These are phyloP conservation scores for Aspergillus leporis DNA, from an alignment of 495 filamentous ascomycete species.

Conservation along the genomic window DNA sequence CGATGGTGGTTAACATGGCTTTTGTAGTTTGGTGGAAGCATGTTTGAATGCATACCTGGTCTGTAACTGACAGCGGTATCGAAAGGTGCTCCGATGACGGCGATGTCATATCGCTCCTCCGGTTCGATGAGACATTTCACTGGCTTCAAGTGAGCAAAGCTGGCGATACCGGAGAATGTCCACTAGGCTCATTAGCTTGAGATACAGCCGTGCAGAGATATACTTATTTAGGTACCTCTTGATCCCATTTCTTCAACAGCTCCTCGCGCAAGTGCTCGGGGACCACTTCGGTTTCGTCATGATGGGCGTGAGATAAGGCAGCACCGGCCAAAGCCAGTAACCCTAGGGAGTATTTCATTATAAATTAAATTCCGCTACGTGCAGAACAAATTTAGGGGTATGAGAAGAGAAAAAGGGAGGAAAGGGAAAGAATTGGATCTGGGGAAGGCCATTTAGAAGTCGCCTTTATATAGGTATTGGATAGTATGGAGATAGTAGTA, in stretches of 20 bases:
- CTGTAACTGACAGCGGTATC: slow-evolving; percentile 81
- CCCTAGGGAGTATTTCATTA: slow-evolving; percentile 28
- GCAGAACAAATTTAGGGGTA: neutral
- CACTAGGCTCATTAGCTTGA: slow-evolving; percentile 47
- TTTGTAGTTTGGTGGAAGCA: slow-evolving; percentile 10
- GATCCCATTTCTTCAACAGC: slow-evolving; percentile 54
- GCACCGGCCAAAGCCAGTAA: slow-evolving; percentile 39
- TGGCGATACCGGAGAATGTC: slow-evolving; percentile 75
- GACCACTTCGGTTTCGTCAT: slow-evolving; percentile 40
- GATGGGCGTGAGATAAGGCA: slow-evolving; percentile 39
- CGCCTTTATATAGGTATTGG: neutral
- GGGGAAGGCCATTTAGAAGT: neutral
- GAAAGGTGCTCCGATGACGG: slow-evolving; percentile 78
- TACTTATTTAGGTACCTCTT: slow-evolving; percentile 43
- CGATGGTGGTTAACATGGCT: slow-evolving; percentile 36
- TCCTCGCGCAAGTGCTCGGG: slow-evolving; percentile 46
- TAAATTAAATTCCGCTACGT: neutral
- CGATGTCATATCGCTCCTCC: slow-evolving; percentile 70
- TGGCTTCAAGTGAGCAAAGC: slow-evolving; percentile 77
- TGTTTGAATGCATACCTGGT: slow-evolving; percentile 53
- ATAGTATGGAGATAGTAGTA: slow-evolving; percentile 8
- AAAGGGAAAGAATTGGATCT: slow-evolving; percentile 7
- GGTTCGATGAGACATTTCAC: slow-evolving; percentile 73
- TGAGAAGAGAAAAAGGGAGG: neutral
- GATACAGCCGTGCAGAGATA: slow-evolving; percentile 4